Evolutionary conservation across 345 rosid genomes (phyloP).

Genomic region (Jatropha curcas): DNA sequence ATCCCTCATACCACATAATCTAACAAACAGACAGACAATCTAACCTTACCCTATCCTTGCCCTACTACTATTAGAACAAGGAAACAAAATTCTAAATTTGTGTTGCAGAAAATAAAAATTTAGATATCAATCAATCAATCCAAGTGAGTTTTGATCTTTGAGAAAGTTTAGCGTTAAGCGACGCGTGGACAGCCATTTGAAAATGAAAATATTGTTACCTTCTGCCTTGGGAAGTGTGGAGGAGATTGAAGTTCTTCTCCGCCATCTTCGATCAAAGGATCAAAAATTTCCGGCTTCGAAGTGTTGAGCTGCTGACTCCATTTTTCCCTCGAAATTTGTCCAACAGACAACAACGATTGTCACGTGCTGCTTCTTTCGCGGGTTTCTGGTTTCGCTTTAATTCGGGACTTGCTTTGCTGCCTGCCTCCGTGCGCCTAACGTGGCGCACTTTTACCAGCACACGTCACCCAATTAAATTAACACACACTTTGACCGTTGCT

Average conservation of each 20-base stretch:
- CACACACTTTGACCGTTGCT: too few species aligned
- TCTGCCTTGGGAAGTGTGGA: slow-evolving; percentile 42
- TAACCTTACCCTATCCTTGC: background rate
- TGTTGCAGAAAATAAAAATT: background rate
- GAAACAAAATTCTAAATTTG: background rate
- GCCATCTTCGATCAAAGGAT: slow-evolving; percentile 31
- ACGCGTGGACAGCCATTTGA: slow-evolving; percentile 24
- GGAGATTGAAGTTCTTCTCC: slow-evolving; percentile 46
- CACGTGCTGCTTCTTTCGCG: background rate
- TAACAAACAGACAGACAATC: too few species aligned
- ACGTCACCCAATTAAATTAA: too few species aligned
- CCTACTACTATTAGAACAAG: background rate
- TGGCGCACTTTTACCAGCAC: too few species aligned
- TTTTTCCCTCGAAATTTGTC: too few species aligned
- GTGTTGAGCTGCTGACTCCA: too few species aligned
- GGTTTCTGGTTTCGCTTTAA: too few species aligned
- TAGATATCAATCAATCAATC: background rate
- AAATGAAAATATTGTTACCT: slow-evolving; percentile 31
- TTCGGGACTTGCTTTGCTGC: too few species aligned
- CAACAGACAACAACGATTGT: too few species aligned
- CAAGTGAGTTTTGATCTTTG: slow-evolving; percentile 1
- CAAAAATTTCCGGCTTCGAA: background rate
- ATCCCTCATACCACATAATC: slow-evolving; percentile 21
- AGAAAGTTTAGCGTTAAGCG: slow-evolving; percentile 30
- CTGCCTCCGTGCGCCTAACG: too few species aligned